These are phyloP conservation scores for Zygnema circumcarinatum DNA, from an alignment of 139 green algal species.

Conservation along the genomic window DNA sequence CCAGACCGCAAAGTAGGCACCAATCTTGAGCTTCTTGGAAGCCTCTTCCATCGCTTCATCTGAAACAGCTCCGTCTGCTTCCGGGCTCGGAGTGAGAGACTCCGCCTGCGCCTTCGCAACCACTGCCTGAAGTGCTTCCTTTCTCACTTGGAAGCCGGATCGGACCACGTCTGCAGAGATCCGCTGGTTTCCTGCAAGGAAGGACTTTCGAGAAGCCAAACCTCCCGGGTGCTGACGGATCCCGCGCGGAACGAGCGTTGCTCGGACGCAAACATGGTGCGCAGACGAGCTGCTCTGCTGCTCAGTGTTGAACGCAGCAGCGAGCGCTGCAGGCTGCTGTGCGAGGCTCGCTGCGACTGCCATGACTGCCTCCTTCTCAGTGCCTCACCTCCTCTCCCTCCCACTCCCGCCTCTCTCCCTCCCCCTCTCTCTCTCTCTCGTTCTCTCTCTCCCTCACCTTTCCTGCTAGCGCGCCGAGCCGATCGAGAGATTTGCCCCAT, in stretches of 20 bases:
- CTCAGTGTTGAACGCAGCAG: neutral
- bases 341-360: neutral
- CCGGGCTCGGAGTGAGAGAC: neutral
- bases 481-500: too few species aligned
- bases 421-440: too few species aligned
- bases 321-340: neutral
- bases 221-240: neutral
- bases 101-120: neutral
- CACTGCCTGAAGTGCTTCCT: neutral
- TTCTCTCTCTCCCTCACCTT: too few species aligned
- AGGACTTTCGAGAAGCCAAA: neutral
- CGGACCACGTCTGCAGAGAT: neutral
- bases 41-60: constrained; percentile 43
- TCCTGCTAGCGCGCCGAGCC: too few species aligned
- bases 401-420: too few species aligned
- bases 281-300: neutral
- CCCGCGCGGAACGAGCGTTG: neutral
- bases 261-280: neutral
- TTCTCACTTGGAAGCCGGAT: neutral
- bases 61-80: neutral
- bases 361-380: neutral
- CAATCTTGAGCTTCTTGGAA: constrained; percentile 65
- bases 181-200: neutral
- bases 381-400: neutral
- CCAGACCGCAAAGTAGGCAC: constrained; percentile 84